Base-by-base conservation (phyloP, 2,329 filamentous ascomycete genomes). In the Fusarium algeriense region DNA sequence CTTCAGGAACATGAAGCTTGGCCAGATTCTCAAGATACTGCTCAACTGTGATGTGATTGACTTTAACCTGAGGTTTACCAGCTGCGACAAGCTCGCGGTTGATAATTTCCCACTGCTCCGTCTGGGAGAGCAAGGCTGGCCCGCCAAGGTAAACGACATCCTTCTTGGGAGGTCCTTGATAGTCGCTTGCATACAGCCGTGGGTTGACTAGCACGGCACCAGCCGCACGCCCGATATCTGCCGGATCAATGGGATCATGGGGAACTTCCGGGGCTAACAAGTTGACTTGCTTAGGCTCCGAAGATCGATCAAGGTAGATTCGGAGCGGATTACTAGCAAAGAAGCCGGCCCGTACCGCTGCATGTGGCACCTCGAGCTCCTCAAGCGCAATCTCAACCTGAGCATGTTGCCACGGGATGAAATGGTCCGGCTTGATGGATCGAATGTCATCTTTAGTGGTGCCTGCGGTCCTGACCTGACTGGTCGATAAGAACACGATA, bases 381-480 rank as follows among this genome's bases (percentile, higher is more conserved):
- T 58, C 55, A 6, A 58, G 44, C 14, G 30, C 55, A 28, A 58
- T 35, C 55, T 58, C 55, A 13, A 58, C 43, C 34, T 58, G 55
- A 6, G 55, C 55, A 19, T 58, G 55, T 17, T 50, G 43, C 55
- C 55, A 58, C 0, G 55, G 55, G 4, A 58, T 50, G 15, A 58
- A 58, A 17, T 58, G 43, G 15, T 58, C 44, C 6, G 23, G 34
- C 17, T 46, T 26, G 17, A 56, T 56, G 1, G 53, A 56, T 19
- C 53, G 40, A 7, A 56, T 46, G n/a, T 56, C 53, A 56, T 30
- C 40, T 38, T 56, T 56, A 4, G 14, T 46, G 17, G 40, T 26
- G 20, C 53, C 53, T 17, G 38, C 53, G 15, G 38, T 46, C 38
- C 38, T 15, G 2, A 56, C 38, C n/a, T 56, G 53, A 46, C 53